Conservation (phyloP, 306 rosid genomes). For the Cyamopsis tetragonoloba region DNA sequence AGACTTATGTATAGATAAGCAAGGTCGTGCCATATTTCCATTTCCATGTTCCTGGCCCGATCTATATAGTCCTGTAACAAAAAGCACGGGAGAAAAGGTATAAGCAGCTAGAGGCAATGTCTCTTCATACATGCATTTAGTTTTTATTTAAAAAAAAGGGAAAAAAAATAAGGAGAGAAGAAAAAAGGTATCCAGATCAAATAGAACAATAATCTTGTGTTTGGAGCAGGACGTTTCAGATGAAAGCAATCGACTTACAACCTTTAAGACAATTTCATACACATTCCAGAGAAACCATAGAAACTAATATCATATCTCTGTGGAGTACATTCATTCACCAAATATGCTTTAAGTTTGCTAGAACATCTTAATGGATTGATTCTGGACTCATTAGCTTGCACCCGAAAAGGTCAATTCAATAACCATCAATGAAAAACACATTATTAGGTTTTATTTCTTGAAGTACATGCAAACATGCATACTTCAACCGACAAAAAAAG, state of each 20-base stretch:
- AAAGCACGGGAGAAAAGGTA: background rate
- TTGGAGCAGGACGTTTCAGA: background rate
- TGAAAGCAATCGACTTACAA: background rate
- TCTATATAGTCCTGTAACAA: constrained; percentile 51
- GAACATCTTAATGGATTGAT: background rate
- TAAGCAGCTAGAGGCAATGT: constrained; percentile 17
- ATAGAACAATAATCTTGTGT: background rate
- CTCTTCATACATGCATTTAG: constrained; percentile 1
- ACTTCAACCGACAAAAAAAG: background rate
- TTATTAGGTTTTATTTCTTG: background rate
- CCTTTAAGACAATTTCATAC: background rate
- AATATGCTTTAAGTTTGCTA: background rate
- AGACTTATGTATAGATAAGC: constrained; percentile 62
- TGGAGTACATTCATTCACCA: background rate
- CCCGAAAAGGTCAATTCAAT: constrained; percentile 4
- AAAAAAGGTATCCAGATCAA: background rate
- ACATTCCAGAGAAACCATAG: background rate
- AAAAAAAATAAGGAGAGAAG: background rate
- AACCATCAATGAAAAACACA: background rate
- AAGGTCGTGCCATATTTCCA: constrained; percentile 85
- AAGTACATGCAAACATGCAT: background rate
- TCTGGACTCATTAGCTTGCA: background rate
- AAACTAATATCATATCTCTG: background rate
- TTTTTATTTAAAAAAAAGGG: background rate
- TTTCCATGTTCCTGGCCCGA: constrained; percentile 54